Percentiles rank a stretch among this genome's conserved stretches.
These are phyloP conservation scores for Fusarium mexicanum DNA, from an alignment of 2,329 filamentous ascomycete genomes.

Conservation along the genomic window DNA sequence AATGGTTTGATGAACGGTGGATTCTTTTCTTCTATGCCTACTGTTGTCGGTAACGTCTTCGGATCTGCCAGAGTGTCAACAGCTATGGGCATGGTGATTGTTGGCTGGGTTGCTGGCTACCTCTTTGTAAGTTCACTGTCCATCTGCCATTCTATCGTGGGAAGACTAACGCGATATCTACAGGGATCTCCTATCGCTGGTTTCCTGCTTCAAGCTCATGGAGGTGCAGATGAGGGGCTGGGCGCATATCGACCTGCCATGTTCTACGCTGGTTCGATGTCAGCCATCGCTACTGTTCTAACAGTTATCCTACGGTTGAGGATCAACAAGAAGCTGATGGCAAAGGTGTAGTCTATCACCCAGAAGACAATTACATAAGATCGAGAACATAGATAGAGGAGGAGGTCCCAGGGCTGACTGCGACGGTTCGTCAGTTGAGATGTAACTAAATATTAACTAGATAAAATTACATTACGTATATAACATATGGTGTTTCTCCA, in stretches of 20 bases:
- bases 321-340: constrained; percentile 9
- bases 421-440: not conserved
- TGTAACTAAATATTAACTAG: not conserved
- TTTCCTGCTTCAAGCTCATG: constrained; percentile 65
- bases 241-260: constrained; percentile 68
- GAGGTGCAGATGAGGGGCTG: constrained; percentile 59
- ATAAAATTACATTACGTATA: not conserved
- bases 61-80: constrained; percentile 63
- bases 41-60: constrained; percentile 68
- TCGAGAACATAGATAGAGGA: not conserved
- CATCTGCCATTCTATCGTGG: fast-evolving
- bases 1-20: constrained; percentile 70
- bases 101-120: constrained; percentile 69
- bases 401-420: not conserved
- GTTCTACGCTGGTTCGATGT: constrained; percentile 63
- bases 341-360: not conserved
- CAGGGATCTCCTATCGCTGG: constrained; percentile 62
- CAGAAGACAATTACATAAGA: fast-evolving
- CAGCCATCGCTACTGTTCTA: constrained; percentile 11
- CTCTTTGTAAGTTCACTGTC: constrained; percentile 57
- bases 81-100: constrained; percentile 70
- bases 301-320: constrained; percentile 3
- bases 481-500: not conserved
- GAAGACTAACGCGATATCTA: not conserved
- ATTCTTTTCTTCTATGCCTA: constrained; percentile 72